A percentile compares a stretch with the other conserved stretches of the same genome.
phyloP scores from a whole-genome alignment of 108 stramenopile species.

The Parietichytrium sp. region DNA sequence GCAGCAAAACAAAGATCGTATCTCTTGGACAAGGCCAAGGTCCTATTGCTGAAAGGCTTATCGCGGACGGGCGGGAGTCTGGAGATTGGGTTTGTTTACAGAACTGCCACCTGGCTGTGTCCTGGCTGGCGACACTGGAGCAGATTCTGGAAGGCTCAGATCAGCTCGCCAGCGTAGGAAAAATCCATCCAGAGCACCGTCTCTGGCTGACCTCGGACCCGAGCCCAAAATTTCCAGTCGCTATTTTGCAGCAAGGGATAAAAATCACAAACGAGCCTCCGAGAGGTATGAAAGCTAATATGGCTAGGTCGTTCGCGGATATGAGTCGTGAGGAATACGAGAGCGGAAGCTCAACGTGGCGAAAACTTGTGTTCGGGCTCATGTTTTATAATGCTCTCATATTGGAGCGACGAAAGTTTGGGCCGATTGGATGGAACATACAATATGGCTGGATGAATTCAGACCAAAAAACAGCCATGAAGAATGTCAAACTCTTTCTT shows the following conservation, averaged over 20 bases:
- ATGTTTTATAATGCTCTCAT: constrained; percentile 65
- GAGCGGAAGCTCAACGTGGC: constrained; percentile 41
- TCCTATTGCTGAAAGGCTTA: constrained; percentile 52
- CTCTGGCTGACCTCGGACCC: constrained; percentile 66
- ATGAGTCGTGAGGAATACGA: constrained; percentile 58
- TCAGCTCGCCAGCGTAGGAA: constrained; percentile 8
- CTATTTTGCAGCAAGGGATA: constrained; percentile 63
- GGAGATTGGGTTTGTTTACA: constrained; percentile 74
- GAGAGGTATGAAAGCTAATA: constrained; percentile 61
- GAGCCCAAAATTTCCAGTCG: constrained; percentile 58
- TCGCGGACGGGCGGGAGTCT: constrained; percentile 45
- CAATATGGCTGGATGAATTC: constrained; percentile 67
- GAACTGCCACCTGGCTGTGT: constrained; percentile 67
- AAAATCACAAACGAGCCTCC: constrained; percentile 68
- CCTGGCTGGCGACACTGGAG: constrained; percentile 62
- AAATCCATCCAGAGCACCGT: constrained; percentile 50
- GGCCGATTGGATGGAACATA: constrained; percentile 66
- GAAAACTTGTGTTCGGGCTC: constrained; percentile 59
- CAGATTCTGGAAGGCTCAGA: constrained; percentile 51
- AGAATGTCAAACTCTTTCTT: constrained; percentile 62
- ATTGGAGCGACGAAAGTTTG: constrained; percentile 62
- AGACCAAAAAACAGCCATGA: constrained; percentile 63
- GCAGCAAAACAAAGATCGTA: constrained; percentile 48
- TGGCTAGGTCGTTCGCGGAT: constrained; percentile 57
- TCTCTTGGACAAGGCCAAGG: constrained; percentile 64